These are phyloP conservation scores for Aspergillus eucalypticola DNA, from an alignment of 2,329 filamentous ascomycete species.

Conservation along the genomic window DNA sequence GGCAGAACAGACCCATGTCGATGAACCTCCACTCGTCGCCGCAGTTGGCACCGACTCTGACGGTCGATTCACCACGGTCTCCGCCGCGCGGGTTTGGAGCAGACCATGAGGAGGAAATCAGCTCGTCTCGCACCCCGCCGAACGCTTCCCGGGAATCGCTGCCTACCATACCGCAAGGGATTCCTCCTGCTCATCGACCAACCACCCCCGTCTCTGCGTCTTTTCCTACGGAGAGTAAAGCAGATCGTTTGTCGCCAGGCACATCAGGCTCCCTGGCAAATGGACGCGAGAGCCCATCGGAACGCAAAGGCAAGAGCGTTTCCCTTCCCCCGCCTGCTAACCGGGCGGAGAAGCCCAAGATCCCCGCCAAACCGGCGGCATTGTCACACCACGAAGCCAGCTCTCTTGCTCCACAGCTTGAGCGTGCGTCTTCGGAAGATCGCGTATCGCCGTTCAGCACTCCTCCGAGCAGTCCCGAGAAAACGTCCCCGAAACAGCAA, in stretches of 20 bases:
- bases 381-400: constrained; percentile 33
- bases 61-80: constrained; percentile 47
- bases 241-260: constrained; percentile 24
- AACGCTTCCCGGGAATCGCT: constrained; percentile 28
- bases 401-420: constrained; percentile 30
- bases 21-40: constrained; percentile 45
- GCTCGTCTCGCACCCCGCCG: constrained; percentile 27
- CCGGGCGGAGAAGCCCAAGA: constrained; percentile 74
- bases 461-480: constrained; percentile 73
- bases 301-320: constrained; percentile 37
- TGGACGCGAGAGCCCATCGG: constrained; percentile 24
- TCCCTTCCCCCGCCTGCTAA: constrained; percentile 73
- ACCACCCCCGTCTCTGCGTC: constrained; percentile 34
- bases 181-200: constrained; percentile 25
- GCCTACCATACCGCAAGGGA: constrained; percentile 22
- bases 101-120: constrained; percentile 67
- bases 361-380: constrained; percentile 52
- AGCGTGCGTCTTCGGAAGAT: constrained; percentile 40
- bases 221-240: constrained; percentile 19
- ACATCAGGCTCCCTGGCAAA: constrained; percentile 15
- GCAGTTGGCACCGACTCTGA: constrained; percentile 44
- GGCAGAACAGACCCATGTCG: constrained; percentile 55
- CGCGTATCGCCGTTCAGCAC: constrained; percentile 79
- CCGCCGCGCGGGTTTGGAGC: constrained; percentile 37
- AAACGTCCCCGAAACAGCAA: constrained; percentile 43